phyloP scores from a whole-genome alignment of 331 rosid genomes.

The Spiraea crenata region DNA sequence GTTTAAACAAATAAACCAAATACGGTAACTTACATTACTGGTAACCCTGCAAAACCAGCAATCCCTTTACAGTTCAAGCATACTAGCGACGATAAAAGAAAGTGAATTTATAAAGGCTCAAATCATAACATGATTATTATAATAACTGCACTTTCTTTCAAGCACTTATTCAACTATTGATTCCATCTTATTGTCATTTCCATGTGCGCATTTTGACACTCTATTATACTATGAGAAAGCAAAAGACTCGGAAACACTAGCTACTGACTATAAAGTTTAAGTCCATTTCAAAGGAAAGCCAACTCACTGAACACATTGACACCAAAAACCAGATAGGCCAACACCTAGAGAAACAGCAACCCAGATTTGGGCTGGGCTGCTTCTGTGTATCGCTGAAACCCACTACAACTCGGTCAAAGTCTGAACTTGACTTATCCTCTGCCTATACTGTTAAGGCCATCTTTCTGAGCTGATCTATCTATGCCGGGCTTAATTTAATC shows the following conservation, averaged over 20 bases:
- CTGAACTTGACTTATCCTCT: constrained; percentile 18
- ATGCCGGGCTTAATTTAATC: constrained; percentile 17
- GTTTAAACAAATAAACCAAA: too few species aligned
- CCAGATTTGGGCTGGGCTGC: background rate
- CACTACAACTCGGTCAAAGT: background rate
- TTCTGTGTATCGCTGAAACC: background rate
- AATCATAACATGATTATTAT: background rate
- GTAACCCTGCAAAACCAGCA: too few species aligned
- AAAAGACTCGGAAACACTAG: background rate
- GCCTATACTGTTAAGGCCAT: constrained; percentile 22
- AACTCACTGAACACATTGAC: constrained; percentile 8
- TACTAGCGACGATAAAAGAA: background rate
- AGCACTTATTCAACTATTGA: constrained; percentile 12
- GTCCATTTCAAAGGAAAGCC: background rate
- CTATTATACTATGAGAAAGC: background rate
- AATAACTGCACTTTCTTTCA: background rate
- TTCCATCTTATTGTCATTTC: background rate
- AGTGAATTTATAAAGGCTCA: background rate
- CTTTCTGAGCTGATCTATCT: constrained; percentile 15
- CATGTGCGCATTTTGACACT: background rate
- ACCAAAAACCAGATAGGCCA: background rate
- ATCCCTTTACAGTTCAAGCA: background rate
- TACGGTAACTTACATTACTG: too few species aligned
- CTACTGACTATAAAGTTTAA: background rate
- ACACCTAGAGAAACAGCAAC: background rate